Evolutionary conservation across 2,329 filamentous ascomycete genomes (phyloP), one percentile per base, ranked within the genome.

Genomic region (Ascochyta koolunga): DNA sequence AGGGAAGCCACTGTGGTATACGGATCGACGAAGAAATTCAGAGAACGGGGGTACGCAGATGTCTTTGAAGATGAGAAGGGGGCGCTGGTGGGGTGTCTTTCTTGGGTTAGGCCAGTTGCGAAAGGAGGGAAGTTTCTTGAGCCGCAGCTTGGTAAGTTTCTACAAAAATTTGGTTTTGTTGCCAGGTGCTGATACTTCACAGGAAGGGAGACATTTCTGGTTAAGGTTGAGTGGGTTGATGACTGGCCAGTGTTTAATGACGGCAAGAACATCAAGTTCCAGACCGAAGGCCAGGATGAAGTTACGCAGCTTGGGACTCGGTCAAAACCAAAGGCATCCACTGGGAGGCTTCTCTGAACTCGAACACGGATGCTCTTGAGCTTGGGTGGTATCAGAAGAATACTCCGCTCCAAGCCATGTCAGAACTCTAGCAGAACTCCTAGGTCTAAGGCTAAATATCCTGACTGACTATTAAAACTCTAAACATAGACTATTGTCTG

Each of bases 231-330:
- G 5, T 84, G 81, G 82, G 65, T 75, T 8, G 69, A 83, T 36
- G 78, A 79, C 54, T 83, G 81, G 81, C 82, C 81, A 0, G 64
- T 83, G 0, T 77, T 83, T 53, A 83, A 83, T 46, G 66, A 71
- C 0, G 78, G 80, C 0, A 72, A 73, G 11, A 79, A 78, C 48
- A 74, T 83, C 22, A 68, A 73, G 6, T 40, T 71, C 19, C 41
- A 55, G 0, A 74, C 80, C 5, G 47, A 70, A 45, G 77, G 74
- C 7, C 58, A 44, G 5, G 50, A 54, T n/a, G 25, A 48, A 16
- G 21, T 54, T 2, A 11, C 6, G 1, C 50, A 54, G 18, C 16
- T 39, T 8, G 22, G 48, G 5, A 16, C 15, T 3, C 50, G 40
- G 18, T 19, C 39, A 19, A 48, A 35, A 16, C 49, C 15, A 22